Base-by-base conservation (phyloP, 108 stramenopile species). In the Nannochloropsis oceanica region DNA sequence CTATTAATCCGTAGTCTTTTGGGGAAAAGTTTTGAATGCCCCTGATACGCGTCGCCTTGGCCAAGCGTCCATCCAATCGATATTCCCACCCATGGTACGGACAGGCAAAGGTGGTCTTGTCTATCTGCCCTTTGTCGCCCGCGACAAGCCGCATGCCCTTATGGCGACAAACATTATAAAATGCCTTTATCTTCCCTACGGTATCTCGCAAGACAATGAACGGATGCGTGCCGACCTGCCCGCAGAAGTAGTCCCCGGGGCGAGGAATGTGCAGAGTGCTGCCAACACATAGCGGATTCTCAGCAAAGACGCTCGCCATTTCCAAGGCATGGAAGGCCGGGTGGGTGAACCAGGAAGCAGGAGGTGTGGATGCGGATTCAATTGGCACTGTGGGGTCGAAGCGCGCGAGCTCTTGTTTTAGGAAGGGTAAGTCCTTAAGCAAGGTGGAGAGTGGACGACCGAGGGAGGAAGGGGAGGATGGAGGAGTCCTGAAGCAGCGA, bases 31-130 rank as follows among this genome's bases (percentile, higher is more conserved):
- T 43, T 25, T 84, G 34, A 14, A 89, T 87, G 25, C 90, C 90
- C 42, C 59, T 83, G 24, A 89, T 80, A 12, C 86, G 80, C 82
- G 86, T 89, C 83, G 90, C 87, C 43, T 91, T 91, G 84, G 80
- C 86, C 79, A 91, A 27, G 25, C 84, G 86, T 8, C 90, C 90
- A 82, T 87, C 84, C 27, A 84, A 81, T 27, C 84, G 83, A 81
- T 87, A 91, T 44, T 89, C 84, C 90, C 90, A 91, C 44, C 90
- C 90, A 43, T 91, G 90, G 43, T 91, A 91, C 27, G 90, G 88
- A 82, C 90, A 91, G 59, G 83, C 83, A 43, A 91, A 73, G 18
- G 79, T 25, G 25, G 59, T 73, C n/a, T 73, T 18, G 22, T n/a
- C 59, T n/a, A 73, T 5, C 22, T 10, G 59, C 18, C 59, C 59